Conservation (phyloP, 805 yeast species). For the Zygoascus ofunaensis region DNA sequence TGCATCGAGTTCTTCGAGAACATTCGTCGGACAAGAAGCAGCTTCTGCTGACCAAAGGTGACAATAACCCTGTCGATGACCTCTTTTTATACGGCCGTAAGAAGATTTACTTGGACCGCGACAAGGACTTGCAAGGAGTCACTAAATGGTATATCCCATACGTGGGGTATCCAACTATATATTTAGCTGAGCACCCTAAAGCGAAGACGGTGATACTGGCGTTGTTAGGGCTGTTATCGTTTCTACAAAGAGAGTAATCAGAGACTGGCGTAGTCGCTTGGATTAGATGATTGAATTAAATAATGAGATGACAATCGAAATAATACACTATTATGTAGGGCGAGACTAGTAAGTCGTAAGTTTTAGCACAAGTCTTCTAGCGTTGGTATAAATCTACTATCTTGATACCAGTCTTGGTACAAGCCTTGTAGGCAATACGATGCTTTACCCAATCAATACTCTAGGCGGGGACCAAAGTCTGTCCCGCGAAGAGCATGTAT, state of each 20-base stretch:
- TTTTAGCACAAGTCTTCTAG: too few relatives aligned
- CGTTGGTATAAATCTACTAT: too few relatives aligned
- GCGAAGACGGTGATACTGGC: conserved; percentile 75
- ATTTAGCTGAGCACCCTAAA: conserved; percentile 80
- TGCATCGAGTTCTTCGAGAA: conserved; percentile 85
- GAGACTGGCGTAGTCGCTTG: background rate
- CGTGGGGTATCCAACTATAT: conserved; percentile 83
- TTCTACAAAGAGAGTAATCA: conserved; percentile 46
- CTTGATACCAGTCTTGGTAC: too few relatives aligned
- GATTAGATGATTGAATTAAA: too few relatives aligned
- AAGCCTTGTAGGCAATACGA: too few relatives aligned
- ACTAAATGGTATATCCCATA: conserved; percentile 89
- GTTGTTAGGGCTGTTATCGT: conserved; percentile 57
- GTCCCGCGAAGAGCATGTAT: conserved; percentile 6
- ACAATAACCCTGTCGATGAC: conserved; percentile 89
- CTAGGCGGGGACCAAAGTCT: conserved; percentile 16
- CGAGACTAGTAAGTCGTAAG: too few relatives aligned
- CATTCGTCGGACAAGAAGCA: conserved; percentile 54
- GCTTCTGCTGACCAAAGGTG: conserved; percentile 85
- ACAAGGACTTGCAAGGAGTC: conserved; percentile 66
- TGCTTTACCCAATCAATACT: too few relatives aligned
- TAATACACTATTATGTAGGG: too few relatives aligned
- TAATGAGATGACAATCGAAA: background rate
- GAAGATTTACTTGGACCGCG: conserved; percentile 67
- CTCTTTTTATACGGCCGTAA: conserved; percentile 70